Evolutionary conservation across 2,329 filamentous ascomycete genomes (phyloP), one percentile per base, ranked within the genome.

Genomic region (Colletotrichum scovillei): DNA sequence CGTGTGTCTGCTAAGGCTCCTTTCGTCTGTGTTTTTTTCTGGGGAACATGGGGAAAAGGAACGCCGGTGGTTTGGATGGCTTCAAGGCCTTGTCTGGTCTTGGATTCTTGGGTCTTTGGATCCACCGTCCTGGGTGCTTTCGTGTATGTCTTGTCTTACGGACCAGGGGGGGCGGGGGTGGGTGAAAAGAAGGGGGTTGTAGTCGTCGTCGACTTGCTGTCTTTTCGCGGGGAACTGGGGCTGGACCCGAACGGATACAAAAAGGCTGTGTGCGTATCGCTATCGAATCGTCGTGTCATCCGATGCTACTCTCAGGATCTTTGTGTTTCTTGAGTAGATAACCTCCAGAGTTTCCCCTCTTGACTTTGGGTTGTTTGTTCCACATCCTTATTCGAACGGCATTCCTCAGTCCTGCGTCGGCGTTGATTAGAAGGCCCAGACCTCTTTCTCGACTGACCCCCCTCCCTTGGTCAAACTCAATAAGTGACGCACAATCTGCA

Each of bases 401-500:
- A 30, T 65, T 65, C 53, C 24, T 24, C 30, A 42, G 55, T 65
- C 53, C 16, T 19, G 30, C 26, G 22, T 35, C 30, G 24, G 63
- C 38, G 32, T 46, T 32, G 55, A 49, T 49, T 14, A 56, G 19
- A 30, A 65, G 32, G 32, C 24, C 63, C 11, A 30, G 52, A 42
- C 7, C 55, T 7, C 35, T 58, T 58, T 46, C 14, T 52, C 24
- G 16, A 22, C 56, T 35, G 22, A 28, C 19, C 12, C 62, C 62
- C 56, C 53, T 69, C 56, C n/a, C 30, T 70, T 49, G 59, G 53
- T 46, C 6, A 7, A 56, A 32, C n/a, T 57, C 52, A n/a, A 30
- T 49, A 28, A 56, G 56, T 65, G 60, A 73, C 67, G 66, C 66
- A 70, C 56, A 56, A 4, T n/a, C 35, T 38, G 70, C 67, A 49